Base-by-base conservation (phyloP, 495 filamentous ascomycete genomes). In the Durotheca rogersii region DNA sequence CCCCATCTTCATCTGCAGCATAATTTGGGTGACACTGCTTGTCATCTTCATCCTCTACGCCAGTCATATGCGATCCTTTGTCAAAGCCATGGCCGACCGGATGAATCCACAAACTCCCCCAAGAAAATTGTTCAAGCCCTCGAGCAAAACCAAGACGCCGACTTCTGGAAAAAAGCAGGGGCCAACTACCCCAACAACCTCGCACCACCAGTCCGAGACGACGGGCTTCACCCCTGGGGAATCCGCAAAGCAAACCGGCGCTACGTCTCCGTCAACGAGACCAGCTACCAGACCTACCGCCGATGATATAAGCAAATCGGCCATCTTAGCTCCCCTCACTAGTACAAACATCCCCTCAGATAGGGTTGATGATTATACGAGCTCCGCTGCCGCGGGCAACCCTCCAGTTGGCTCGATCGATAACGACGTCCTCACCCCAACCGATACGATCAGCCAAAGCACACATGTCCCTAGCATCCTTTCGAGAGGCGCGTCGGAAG, bases 111-210 rank as follows among this genome's bases (percentile, higher is more conserved):
- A 58, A 44, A 62, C 59, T 18, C 49, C 62, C 18, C 50, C 56
- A 18, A 66, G 55, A 50, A 66, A 66, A 36, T 34, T 66, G 5
- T 66, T 66, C 47, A 66, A 66, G 44, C 53, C 62, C 35, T 58
- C 62, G 15, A 63, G 35, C 19, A 63, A 60, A 25, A 66, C 56
- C 12, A 63, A 62, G 37, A 60, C 59, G 17, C 59, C 60, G 12
- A 60, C 60, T 7, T 34, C 59, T 32, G 29, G 18, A 11, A 60
- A 53, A 38, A 50, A 38, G 14, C 50, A 58, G 39, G 45, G 32
- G 45, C 25, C 58, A 25, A 49, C 35, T 7, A 52, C 57, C 38
- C 43, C 57, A 1, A 42, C 52, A 9, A 31, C 40, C 7, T 44
- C 62, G n/a, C 53, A 45, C 14, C 11, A 41, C 7, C 49, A 50